These are phyloP conservation scores for Silene uniflora DNA, from an alignment of 148 eudicot genomes.

Conservation along the genomic window DNA sequence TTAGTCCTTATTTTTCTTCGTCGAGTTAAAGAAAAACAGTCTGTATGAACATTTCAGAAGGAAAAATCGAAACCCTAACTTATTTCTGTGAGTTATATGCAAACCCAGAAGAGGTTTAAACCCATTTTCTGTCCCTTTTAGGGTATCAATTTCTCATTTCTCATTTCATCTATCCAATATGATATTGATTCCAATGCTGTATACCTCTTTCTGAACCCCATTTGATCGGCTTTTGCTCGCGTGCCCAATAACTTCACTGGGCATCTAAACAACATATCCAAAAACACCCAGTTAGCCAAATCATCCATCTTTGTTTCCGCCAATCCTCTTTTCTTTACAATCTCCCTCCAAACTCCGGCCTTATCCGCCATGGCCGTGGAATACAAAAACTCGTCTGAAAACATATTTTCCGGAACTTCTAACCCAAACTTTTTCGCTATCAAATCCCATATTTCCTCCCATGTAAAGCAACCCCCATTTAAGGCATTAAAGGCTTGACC, in stretches of 20 bases:
- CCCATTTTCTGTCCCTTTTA: constrained; percentile 13
- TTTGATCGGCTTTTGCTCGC: constrained; percentile 54
- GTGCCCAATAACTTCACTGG: constrained; percentile 61
- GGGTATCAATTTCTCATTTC: constrained; percentile 65
- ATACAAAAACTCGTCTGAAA: constrained; percentile 35
- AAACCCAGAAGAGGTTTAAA: background rate
- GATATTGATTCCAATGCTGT: constrained; percentile 57
- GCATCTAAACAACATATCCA: constrained; percentile 65
- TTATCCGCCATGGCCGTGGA: constrained; percentile 49
- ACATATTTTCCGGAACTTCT: constrained; percentile 25
- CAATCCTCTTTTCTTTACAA: constrained; percentile 51
- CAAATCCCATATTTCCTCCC: constrained; percentile 67
- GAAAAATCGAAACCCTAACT: background rate
- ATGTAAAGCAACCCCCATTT: constrained; percentile 58
- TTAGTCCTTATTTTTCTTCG: background rate
- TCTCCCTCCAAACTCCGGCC: constrained; percentile 61
- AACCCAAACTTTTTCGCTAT: constrained; percentile 56
- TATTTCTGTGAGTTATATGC: constrained; percentile 12
- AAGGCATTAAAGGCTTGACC: constrained; percentile 73
- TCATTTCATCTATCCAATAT: constrained; percentile 78
- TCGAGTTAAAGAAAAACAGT: too few species aligned
- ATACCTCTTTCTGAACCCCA: constrained; percentile 53
- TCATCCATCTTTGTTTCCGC: constrained; percentile 51
- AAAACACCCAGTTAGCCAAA: constrained; percentile 72
- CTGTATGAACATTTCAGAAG: background rate